Evolutionary conservation across 768 basidiomycete species (phyloP), one percentile per base, ranked within the genome.

Genomic region (Kwoniella sp.): DNA sequence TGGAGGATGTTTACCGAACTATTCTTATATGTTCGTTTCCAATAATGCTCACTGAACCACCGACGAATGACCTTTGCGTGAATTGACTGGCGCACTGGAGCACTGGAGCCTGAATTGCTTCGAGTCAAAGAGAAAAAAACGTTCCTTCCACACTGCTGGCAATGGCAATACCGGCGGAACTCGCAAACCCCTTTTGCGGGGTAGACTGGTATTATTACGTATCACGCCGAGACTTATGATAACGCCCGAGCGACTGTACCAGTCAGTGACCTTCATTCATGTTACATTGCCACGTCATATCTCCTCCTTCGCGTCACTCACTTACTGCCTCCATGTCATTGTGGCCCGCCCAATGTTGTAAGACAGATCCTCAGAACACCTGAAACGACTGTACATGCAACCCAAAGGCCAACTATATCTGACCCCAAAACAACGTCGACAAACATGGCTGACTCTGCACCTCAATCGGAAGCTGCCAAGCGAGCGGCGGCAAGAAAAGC

Each of bases 401-500:
- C n/a, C n/a, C n/a, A n/a, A n/a, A n/a, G n/a, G n/a, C n/a, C 34
- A 34, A 34, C 34, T 34, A 5, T 5, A 13, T 34, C 34, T 34
- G 7, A 34, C 34, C 34, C 13, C 34, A 34, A 5, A 34, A 5
- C 34, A 34, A 34, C 13, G n/a, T n/a, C n/a, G n/a, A n/a, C n/a
- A n/a, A n/a, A n/a, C 5, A 34, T 34, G 34, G 5, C 20, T 20
- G 47, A 48, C 8, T 4, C 47, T 20, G 47, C 47, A 48, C 47
- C 50, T 28, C 50, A 51, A 53, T 67, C 72, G 22, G 79, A 80
- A 51, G 79, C 79, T 34, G 70, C 73, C 15, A 59, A 63, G 11
- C 63, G 77, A 58, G 79, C 77, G 38, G 77, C 75, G 34, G 79
- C 79, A 50, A 62, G 79, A 17, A 72, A 73, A 29, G 79, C 79